phyloP scores from a whole-genome alignment of 2,329 filamentous ascomycete species.

The Fusarium nematophilum region DNA sequence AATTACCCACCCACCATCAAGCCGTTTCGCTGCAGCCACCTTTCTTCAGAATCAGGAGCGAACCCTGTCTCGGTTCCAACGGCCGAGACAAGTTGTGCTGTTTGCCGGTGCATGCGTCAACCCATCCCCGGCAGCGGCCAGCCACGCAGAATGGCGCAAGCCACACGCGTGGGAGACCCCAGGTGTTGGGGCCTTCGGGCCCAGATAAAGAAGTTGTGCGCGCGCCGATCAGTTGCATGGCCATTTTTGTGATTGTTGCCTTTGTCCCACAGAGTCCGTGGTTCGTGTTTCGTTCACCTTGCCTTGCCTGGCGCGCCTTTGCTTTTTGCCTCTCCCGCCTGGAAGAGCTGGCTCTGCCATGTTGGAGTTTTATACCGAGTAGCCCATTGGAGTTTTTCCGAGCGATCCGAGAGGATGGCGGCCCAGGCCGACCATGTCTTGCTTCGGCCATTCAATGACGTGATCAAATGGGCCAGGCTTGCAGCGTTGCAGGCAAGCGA shows the following conservation, averaged over 20 bases:
- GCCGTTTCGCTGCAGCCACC: neutral
- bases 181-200: neutral
- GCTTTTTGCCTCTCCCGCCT: too few species aligned
- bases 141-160: neutral
- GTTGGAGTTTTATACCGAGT: neutral
- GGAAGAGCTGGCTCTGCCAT: neutral
- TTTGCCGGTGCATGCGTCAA: too few species aligned
- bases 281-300: neutral
- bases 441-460: constrained; percentile 54
- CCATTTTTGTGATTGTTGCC: neutral
- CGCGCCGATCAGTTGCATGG: neutral
- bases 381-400: neutral
- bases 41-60: neutral
- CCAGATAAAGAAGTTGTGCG: neutral
- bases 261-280: neutral
- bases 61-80: neutral
- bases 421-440: constrained; percentile 11
- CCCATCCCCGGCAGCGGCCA: neutral
- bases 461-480: constrained; percentile 53
- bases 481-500: constrained; percentile 49
- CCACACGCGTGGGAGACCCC: constrained; percentile 3
- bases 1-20: constrained; percentile 6
- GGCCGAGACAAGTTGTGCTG: neutral
- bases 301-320: too few species aligned
- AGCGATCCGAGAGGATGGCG: constrained; percentile 6